Conservation (phyloP, 495 filamentous ascomycete genomes). For the Schizothecium vesticola region DNA sequence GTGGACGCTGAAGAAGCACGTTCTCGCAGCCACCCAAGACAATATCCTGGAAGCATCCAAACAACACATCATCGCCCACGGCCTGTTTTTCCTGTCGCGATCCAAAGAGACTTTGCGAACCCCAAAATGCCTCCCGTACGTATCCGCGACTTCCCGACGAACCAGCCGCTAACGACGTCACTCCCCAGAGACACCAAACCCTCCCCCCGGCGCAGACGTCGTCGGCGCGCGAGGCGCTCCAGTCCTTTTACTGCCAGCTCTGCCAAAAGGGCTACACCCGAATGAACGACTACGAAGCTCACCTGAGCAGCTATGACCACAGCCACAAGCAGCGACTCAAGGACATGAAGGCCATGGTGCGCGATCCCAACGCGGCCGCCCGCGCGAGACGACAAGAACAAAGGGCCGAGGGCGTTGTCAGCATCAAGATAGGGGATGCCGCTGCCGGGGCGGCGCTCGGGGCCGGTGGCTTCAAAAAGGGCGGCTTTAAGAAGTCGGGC, state of each 20-base stretch:
- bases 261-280: constrained; percentile 65
- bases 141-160: background rate
- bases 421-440: constrained; percentile 49
- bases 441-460: constrained; percentile 9
- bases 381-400: constrained; percentile 67
- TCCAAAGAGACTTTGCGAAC: background rate
- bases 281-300: constrained; percentile 66
- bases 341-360: constrained; percentile 62
- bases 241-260: constrained; percentile 78
- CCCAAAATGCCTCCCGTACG: constrained; percentile 43
- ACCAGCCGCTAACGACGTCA: constrained; percentile 3
- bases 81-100: background rate
- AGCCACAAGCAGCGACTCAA: constrained; percentile 60
- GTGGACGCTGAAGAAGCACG: background rate
- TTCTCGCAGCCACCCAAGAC: background rate
- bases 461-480: constrained; percentile 50
- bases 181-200: constrained; percentile 41
- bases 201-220: constrained; percentile 64
- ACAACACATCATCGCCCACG: too few species aligned
- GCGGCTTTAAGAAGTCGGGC: constrained; percentile 46
- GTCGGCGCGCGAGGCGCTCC: constrained; percentile 79
- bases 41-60: background rate
- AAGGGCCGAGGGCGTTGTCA: constrained; percentile 59
- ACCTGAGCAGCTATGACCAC: constrained; percentile 67
- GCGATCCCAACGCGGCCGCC: constrained; percentile 49